phyloP scores from a whole-genome alignment of 495 filamentous ascomycete species.

The Neurospora tetrasperma region DNA sequence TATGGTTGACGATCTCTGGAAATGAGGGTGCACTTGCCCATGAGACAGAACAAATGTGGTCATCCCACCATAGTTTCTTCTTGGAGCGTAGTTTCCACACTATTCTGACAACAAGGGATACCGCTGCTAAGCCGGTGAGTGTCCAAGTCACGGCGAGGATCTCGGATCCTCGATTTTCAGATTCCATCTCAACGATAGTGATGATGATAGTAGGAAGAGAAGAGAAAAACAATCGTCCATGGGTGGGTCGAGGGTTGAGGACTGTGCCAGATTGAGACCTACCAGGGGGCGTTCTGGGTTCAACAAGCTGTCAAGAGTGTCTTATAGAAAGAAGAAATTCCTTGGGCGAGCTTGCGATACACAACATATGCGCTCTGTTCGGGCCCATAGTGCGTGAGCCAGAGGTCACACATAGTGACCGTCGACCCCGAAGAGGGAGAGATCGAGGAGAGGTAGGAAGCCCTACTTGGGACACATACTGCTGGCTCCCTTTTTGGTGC shows the following conservation, averaged over 20 bases:
- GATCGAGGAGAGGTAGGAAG: neutral
- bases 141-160: slow-evolving; percentile 19
- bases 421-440: neutral
- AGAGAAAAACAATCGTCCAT: neutral
- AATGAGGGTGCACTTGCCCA: slow-evolving; percentile 17
- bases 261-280: neutral
- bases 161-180: slow-evolving; percentile 10
- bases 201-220: neutral
- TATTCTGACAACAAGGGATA: slow-evolving; percentile 21
- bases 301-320: neutral
- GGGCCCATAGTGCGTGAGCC: neutral
- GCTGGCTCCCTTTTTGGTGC: neutral
- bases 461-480: neutral
- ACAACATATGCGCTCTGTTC: neutral
- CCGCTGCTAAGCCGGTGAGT: slow-evolving; percentile 14
- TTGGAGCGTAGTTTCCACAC: slow-evolving; percentile 22
- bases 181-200: slow-evolving; percentile 5
- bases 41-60: slow-evolving; percentile 22
- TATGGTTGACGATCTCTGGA: neutral
- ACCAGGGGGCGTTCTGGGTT: neutral
- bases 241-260: neutral
- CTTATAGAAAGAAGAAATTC: neutral
- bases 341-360: neutral
- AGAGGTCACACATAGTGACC: neutral
- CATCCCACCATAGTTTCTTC: slow-evolving; percentile 29